Evolutionary conservation across 129 eudicot species (phyloP), one percentile per base, ranked within the genome.

Genomic region (Heracleum sosnowskyi): DNA sequence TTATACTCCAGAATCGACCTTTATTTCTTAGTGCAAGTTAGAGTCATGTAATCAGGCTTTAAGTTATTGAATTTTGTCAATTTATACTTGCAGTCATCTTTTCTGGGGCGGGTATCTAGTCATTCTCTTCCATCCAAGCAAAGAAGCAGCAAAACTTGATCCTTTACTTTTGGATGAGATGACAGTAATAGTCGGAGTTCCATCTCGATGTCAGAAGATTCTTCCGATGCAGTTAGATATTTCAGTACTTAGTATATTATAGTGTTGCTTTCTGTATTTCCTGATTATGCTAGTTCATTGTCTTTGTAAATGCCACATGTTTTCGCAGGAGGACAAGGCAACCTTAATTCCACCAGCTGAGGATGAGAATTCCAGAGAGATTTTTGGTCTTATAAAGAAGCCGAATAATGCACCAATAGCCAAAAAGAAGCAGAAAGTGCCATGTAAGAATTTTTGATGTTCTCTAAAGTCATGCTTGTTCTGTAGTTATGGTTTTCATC

Each of bases 131-230:
- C 90, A 76, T 70, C 90, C 55, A 91, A 86, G 80, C 83, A 88
- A 82, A 86, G 91, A 76, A 66, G 91, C 47, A 80, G 77, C 68
- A 76, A 74, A 49, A 83, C 44, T 12, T 83, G 87, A 41, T 86
- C 97, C 37, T 91, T 78, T 71, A 85, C 91, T 69, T 93, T 93
- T 81, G 98, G 97, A 70, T 83, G 98, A 79, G 98, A 93, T 81
- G 98, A 93, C 86, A 91, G 98, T 70, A 93, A 89, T 74, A 93
- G 97, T 82, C 88, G 93, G 81, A 88, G 86, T 83, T 93, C 97
- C 77, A 69, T 88, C 2, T 85, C 88, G 18, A 22, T 81, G 51
- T 81, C 91, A 74, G 97, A 89, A 78, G 95, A 90, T 51, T 82
- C 86, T n/a, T 78, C 87, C 34, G 88, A 89, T 51, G 74, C 85